These are phyloP conservation scores for Crepidotus variabilis DNA, from an alignment of 768 basidiomycete genomes.

Conservation along the genomic window DNA sequence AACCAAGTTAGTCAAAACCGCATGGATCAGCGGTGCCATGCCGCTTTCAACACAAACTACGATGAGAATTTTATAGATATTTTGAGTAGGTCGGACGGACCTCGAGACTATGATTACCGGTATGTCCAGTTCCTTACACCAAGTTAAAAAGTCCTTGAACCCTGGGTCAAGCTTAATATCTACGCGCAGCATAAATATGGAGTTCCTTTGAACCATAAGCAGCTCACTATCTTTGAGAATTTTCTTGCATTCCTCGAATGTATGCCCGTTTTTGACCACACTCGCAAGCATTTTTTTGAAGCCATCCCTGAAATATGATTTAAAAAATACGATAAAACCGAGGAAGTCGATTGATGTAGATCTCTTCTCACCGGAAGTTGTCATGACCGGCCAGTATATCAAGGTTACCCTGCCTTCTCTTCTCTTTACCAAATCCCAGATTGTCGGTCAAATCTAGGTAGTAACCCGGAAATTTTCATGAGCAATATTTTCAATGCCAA, in stretches of 20 bases:
- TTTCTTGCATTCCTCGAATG: constrained; percentile 84
- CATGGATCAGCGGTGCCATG: constrained; percentile 92
- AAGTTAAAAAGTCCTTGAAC: constrained; percentile 84
- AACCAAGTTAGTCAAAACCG: constrained; percentile 80
- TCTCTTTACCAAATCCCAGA: constrained; percentile 77
- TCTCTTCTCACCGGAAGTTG: constrained; percentile 58
- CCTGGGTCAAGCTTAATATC: constrained; percentile 86
- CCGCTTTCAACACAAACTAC: constrained; percentile 47
- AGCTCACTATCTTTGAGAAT: constrained; percentile 63
- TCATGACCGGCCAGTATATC: constrained; percentile 62
- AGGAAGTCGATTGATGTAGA: background rate
- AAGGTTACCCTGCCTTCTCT: constrained; percentile 70
- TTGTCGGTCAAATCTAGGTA: constrained; percentile 82
- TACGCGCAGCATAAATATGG: constrained; percentile 23
- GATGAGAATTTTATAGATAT: background rate
- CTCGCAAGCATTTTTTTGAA: constrained; percentile 87
- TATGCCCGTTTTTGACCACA: constrained; percentile 67
- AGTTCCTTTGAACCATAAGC: background rate
- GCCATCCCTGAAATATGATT: constrained; percentile 73
- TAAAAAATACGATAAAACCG: background rate
- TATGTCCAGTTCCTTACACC: constrained; percentile 76
- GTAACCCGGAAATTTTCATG: background rate
- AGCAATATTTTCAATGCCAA: background rate
- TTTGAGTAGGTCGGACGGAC: constrained; percentile 30
- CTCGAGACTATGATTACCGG: constrained; percentile 94